Evolutionary conservation across 495 filamentous ascomycete species (phyloP).

Genomic region (Entonaema liquescens): DNA sequence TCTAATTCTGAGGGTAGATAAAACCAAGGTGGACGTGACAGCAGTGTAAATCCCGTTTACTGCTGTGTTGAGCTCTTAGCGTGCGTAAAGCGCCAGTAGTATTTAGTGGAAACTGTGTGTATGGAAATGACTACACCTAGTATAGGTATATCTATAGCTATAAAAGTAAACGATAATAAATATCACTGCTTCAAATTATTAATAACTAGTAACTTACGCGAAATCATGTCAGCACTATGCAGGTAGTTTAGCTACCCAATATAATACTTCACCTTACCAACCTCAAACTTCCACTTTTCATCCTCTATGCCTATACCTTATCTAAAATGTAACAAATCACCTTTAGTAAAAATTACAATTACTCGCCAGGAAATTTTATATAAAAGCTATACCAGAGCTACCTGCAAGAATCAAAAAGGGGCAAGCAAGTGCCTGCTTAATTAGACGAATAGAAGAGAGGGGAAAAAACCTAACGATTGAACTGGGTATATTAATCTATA

Average conservation of each 20-base stretch:
- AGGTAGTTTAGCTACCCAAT: too few relatives aligned
- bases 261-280: neutral
- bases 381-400: neutral
- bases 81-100: too few relatives aligned
- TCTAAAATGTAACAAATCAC: neutral
- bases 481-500: slow-evolving; percentile 38
- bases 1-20: slow-evolving; percentile 47
- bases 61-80: too few relatives aligned
- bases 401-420: neutral
- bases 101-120: too few relatives aligned
- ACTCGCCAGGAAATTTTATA: neutral
- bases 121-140: too few relatives aligned
- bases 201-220: neutral
- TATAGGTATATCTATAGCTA: too few relatives aligned
- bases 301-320: too few relatives aligned
- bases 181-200: too few relatives aligned
- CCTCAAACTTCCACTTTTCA: neutral
- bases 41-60: slow-evolving; percentile 1
- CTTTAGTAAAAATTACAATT: neutral
- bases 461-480: slow-evolving; percentile 21
- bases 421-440: neutral
- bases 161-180: too few relatives aligned
- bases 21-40: slow-evolving; percentile 52
- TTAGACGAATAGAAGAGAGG: neutral
- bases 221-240: too few relatives aligned